These are phyloP conservation scores for Phytomonas francai DNA, from an alignment of 208 protist species.

Conservation along the genomic window DNA sequence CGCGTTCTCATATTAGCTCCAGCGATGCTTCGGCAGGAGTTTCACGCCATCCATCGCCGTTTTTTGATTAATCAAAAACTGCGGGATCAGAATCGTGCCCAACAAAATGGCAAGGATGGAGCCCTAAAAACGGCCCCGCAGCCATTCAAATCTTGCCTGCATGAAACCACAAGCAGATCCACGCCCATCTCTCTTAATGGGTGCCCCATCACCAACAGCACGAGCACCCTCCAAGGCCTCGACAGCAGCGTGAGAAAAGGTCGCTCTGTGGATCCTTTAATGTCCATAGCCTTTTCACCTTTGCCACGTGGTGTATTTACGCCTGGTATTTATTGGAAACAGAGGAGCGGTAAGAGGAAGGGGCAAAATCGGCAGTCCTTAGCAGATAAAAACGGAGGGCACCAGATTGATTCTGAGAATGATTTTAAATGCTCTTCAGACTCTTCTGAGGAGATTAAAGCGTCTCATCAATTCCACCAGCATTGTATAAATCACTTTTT, in stretches of 20 bases:
- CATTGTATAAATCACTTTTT: neutral
- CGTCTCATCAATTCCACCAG: neutral
- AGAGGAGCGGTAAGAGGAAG: neutral
- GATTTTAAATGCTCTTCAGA: neutral
- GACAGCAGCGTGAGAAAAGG: neutral
- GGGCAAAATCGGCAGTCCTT: neutral
- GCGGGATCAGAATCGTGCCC: neutral
- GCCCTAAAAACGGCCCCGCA: neutral
- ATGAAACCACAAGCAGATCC: neutral
- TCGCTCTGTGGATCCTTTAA: neutral
- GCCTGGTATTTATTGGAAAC: neutral
- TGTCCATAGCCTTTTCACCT: neutral
- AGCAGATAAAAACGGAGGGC: neutral
- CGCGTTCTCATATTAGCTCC: conserved; percentile 68
- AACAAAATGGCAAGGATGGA: neutral
- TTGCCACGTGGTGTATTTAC: neutral
- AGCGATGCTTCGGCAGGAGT: conserved; percentile 76
- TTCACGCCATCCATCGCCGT: conserved; percentile 37
- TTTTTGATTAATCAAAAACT: conserved; percentile 11
- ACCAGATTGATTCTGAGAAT: neutral
- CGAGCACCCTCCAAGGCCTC: neutral
- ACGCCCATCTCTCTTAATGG: neutral
- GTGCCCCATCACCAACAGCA: neutral
- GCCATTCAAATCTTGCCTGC: neutral
- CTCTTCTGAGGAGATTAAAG: neutral